Evolutionary conservation across 805 yeast genomes (phyloP).

Genomic region (Dipodascopsis uninucleata): DNA sequence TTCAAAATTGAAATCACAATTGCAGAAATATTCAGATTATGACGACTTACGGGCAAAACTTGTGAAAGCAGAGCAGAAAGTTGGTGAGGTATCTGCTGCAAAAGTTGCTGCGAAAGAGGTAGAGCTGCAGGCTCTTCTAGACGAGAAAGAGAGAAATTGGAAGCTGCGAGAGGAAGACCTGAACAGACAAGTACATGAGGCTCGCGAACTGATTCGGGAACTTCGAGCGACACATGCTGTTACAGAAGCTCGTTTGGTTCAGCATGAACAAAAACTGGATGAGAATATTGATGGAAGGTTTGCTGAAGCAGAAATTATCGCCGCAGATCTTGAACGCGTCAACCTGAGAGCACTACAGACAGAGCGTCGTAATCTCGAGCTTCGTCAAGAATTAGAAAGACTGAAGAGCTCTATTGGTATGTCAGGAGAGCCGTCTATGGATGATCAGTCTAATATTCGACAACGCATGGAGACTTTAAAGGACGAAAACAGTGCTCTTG

Average conservation of each 20-base stretch:
- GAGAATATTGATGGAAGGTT: slow-evolving; percentile 31
- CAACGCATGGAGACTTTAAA: slow-evolving; percentile 45
- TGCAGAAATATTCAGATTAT: slow-evolving; percentile 70
- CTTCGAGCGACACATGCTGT: slow-evolving; percentile 63
- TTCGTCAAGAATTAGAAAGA: slow-evolving; percentile 62
- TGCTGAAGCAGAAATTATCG: slow-evolving; percentile 57
- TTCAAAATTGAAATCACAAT: slow-evolving; percentile 45
- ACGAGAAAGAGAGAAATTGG: slow-evolving; percentile 75
- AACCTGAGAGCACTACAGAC: slow-evolving; percentile 65
- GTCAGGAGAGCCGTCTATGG: slow-evolving; percentile 31
- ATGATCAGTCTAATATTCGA: slow-evolving; percentile 41
- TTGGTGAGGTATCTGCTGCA: slow-evolving; percentile 52
- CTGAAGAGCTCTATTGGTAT: slow-evolving; percentile 27
- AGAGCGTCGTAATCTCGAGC: slow-evolving; percentile 72
- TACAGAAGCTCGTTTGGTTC: slow-evolving; percentile 51
- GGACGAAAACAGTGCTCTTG: slow-evolving; percentile 37
- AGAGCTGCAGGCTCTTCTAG: slow-evolving; percentile 62
- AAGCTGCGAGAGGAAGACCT: slow-evolving; percentile 51
- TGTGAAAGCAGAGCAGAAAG: slow-evolving; percentile 55
- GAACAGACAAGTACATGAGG: slow-evolving; percentile 48
- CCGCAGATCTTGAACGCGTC: slow-evolving; percentile 69
- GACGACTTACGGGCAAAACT: slow-evolving; percentile 66
- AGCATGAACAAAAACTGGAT: slow-evolving; percentile 21
- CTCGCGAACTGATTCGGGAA: slow-evolving; percentile 58
- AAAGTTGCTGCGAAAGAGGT: slow-evolving; percentile 67